Conservation (phyloP, 177 flowering plant genomes). For the Vitis hybrid region DNA sequence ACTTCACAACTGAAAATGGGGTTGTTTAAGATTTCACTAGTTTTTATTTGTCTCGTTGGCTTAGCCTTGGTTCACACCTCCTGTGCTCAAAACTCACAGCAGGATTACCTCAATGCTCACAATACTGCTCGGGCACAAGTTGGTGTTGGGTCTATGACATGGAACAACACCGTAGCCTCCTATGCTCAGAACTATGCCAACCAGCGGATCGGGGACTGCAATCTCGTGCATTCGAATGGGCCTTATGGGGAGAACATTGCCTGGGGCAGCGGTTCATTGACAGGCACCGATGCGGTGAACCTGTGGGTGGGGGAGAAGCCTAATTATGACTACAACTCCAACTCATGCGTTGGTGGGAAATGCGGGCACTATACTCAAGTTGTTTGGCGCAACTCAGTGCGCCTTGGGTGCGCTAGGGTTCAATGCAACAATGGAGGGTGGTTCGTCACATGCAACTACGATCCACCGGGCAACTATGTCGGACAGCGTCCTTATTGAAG, state of each 20-base stretch:
- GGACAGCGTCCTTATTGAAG: slow-evolving; percentile 13
- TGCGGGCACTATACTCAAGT: slow-evolving; percentile 6
- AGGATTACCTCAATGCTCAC: slow-evolving; percentile 8
- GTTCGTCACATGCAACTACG: slow-evolving; percentile 15
- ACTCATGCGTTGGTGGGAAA: slow-evolving; percentile 18
- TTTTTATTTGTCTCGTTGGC: no score
- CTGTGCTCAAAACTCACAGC: no score
- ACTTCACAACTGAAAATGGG: no score
- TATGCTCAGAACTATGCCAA: slow-evolving; percentile 14
- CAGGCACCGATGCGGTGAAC: slow-evolving; percentile 35
- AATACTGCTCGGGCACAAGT: slow-evolving; percentile 17
- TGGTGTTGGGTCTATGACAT: slow-evolving; percentile 5
- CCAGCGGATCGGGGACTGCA: slow-evolving; percentile 14
- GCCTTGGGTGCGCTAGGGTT: slow-evolving; percentile 19
- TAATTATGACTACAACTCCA: slow-evolving; percentile 25
- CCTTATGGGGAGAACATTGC: slow-evolving; percentile 50
- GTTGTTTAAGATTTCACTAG: no score
- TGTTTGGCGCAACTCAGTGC: slow-evolving; percentile 17
- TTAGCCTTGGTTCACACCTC: no score
- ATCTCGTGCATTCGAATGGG: slow-evolving; percentile 30
- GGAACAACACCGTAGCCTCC: slow-evolving; percentile 9
- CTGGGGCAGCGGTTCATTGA: slow-evolving; percentile 23
- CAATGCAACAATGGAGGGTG: not conserved
- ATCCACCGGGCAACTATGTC: slow-evolving; percentile 10
- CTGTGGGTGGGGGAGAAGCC: slow-evolving; percentile 35